A percentile compares a stretch with the other conserved stretches of the same genome.
phyloP scores from a whole-genome alignment of 139 green algal species.

The Gonium pectorale region DNA sequence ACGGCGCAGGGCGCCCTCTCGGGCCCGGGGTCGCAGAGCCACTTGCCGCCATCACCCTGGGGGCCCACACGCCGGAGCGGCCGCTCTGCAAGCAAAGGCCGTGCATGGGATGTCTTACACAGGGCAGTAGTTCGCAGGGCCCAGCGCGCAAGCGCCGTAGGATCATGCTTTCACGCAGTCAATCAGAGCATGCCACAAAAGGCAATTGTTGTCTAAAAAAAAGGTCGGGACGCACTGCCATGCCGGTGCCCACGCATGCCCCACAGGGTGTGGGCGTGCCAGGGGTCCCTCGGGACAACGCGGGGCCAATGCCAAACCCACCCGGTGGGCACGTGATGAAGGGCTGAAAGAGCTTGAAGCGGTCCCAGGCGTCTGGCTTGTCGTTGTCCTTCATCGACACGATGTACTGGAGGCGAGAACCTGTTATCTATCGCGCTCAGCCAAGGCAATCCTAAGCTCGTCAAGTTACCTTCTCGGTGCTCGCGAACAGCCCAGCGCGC shows the following conservation, averaged over 20 bases:
- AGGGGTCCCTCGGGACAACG: too few relatives aligned
- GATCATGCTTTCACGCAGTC: too few relatives aligned
- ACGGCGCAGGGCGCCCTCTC: background rate
- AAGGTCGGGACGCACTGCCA: too few relatives aligned
- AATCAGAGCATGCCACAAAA: too few relatives aligned
- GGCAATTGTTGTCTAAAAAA: too few relatives aligned
- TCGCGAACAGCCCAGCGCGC: background rate
- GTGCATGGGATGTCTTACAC: too few relatives aligned
- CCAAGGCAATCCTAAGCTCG: background rate
- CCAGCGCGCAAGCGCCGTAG: too few relatives aligned
- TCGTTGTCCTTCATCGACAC: background rate
- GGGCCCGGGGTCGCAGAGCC: background rate
- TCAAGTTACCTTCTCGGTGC: background rate
- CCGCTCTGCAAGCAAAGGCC: too few relatives aligned
- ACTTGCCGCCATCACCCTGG: background rate
- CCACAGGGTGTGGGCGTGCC: too few relatives aligned
- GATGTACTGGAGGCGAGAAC: background rate
- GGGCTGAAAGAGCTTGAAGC: background rate
- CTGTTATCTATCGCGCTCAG: background rate
- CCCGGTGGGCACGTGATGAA: constrained; percentile 3
- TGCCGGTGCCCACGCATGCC: too few relatives aligned
- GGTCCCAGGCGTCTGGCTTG: background rate
- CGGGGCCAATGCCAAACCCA: too few relatives aligned
- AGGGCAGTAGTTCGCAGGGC: too few relatives aligned
- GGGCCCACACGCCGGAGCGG: background rate